These are phyloP conservation scores for Calonectria naviculata DNA, from an alignment of 2,329 filamentous ascomycete species.

Conservation along the genomic window DNA sequence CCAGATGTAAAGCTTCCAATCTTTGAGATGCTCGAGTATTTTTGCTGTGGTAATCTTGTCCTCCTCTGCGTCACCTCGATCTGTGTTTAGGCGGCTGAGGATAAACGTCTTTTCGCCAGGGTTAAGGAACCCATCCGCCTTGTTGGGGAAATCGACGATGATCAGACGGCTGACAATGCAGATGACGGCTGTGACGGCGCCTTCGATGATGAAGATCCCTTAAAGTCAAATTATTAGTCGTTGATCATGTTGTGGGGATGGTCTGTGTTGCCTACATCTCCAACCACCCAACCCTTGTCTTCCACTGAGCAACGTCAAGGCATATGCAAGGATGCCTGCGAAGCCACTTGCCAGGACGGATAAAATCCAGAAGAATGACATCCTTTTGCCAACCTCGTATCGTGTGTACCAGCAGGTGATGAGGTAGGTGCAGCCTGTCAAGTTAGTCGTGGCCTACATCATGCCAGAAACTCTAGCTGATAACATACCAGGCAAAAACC, in stretches of 20 bases:
- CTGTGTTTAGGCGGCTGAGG: constrained; percentile 6
- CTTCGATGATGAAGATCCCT: constrained; percentile 27
- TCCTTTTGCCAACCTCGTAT: constrained; percentile 8
- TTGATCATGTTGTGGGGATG: neutral
- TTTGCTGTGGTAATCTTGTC: neutral
- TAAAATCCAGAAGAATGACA: constrained; percentile 12
- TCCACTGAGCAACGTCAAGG: constrained; percentile 5
- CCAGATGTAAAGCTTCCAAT: constrained; percentile 18
- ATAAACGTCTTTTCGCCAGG: constrained; percentile 8
- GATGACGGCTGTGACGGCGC: constrained; percentile 10
- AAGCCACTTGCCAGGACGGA: constrained; percentile 3
- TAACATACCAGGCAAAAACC: constrained; percentile 19
- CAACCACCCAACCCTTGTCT: constrained; percentile 5
- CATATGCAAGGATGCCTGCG: constrained; percentile 16
- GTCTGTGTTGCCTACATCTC: constrained; percentile 4
- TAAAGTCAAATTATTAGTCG: neutral
- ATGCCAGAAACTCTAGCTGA: fast-evolving
- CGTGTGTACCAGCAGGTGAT: constrained; percentile 16
- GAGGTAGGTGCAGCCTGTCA: constrained; percentile 7
- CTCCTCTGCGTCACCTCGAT: constrained; percentile 21
- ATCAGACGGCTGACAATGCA: constrained; percentile 4
- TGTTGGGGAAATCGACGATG: constrained; percentile 22
- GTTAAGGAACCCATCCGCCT: constrained; percentile 13
- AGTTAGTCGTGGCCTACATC: neutral
- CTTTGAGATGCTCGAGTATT: constrained; percentile 2